A percentile compares a stretch with the other conserved stretches of the same genome.
These are phyloP conservation scores for Penicillium maclennaniae DNA, from an alignment of 495 filamentous ascomycete genomes.

Conservation along the genomic window DNA sequence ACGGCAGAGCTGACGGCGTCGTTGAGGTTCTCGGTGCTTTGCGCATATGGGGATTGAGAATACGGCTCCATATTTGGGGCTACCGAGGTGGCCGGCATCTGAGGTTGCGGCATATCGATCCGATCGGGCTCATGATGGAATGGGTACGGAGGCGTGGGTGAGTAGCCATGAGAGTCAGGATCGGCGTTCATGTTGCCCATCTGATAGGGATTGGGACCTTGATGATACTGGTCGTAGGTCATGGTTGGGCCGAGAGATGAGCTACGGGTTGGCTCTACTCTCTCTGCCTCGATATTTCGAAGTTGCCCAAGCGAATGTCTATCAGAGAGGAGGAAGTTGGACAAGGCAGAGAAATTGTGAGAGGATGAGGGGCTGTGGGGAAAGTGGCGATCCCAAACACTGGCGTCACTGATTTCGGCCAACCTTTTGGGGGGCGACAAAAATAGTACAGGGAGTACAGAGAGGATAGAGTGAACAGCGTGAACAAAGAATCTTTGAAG, in stretches of 20 bases:
- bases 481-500: too few relatives aligned
- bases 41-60: constrained; percentile 13
- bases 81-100: constrained; percentile 26
- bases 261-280: background rate
- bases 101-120: constrained; percentile 41
- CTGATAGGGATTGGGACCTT: constrained; percentile 23
- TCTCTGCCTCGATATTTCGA: background rate
- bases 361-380: constrained; percentile 12
- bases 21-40: constrained; percentile 31
- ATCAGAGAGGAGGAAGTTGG: background rate
- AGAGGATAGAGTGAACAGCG: too few relatives aligned
- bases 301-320: constrained; percentile 2
- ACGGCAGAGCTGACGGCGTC: constrained; percentile 49
- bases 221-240: constrained; percentile 41
- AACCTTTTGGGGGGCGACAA: background rate
- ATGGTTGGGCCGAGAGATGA: constrained; percentile 15
- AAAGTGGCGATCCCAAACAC: constrained; percentile 21
- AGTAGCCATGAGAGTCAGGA: constrained; percentile 18
- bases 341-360: constrained; percentile 19
- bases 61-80: constrained; percentile 20
- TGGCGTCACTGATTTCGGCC: constrained; percentile 8
- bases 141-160: constrained; percentile 34
- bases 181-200: constrained; percentile 26
- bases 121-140: constrained; percentile 30
- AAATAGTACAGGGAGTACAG: background rate